Evolutionary conservation across 331 rosid genomes (phyloP).

Genomic region (Arachis monticola): DNA sequence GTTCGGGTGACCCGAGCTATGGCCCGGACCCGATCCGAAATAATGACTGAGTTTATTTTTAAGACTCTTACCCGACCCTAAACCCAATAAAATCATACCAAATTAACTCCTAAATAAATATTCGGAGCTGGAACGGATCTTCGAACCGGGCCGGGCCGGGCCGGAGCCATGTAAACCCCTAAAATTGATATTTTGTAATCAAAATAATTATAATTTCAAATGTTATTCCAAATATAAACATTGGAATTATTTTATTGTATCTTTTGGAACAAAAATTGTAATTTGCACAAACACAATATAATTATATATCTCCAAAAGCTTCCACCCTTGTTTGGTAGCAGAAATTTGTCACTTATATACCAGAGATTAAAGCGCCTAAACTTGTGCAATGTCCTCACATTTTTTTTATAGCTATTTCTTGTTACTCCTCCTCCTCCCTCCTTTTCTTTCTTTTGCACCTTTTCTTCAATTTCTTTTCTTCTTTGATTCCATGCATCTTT

Average conservation of each 20-base stretch:
- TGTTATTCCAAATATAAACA: background rate
- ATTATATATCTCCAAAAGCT: background rate
- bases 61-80: too few species aligned
- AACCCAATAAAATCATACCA: too few species aligned
- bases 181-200: too few species aligned
- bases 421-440: background rate
- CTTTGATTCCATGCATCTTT: constrained; percentile 16
- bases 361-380: constrained; percentile 42
- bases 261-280: background rate
- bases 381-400: constrained; percentile 35
- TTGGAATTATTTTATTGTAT: background rate
- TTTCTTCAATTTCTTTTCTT: constrained; percentile 1
- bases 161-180: too few species aligned
- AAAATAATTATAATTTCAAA: too few species aligned
- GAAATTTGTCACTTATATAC: constrained; percentile 19
- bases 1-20: too few species aligned
- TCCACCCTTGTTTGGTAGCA: background rate
- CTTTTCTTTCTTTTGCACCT: constrained; percentile 2
- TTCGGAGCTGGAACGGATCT: too few species aligned
- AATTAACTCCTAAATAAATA: too few species aligned
- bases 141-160: too few species aligned
- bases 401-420: constrained; percentile 21
- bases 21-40: too few species aligned
- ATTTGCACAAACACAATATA: background rate
- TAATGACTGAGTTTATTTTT: too few species aligned